Evolutionary conservation across 257 asterid species (phyloP).

Genomic region (Jasminum sambac): DNA sequence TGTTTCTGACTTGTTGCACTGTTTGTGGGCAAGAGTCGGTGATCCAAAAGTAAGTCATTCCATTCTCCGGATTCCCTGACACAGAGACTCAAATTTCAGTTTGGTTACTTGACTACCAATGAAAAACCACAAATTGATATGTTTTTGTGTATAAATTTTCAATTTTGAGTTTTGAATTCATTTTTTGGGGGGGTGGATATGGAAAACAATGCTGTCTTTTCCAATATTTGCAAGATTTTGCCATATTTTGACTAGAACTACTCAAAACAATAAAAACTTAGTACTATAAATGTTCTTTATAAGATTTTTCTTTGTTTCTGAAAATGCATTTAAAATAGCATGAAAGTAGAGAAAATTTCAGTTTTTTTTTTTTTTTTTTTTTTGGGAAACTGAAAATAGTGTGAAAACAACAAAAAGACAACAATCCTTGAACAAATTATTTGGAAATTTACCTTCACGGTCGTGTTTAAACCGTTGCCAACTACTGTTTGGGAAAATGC

Average conservation of each 20-base stretch:
- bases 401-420: neutral
- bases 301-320: no score
- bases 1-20: slow-evolving; percentile 74
- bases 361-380: no score
- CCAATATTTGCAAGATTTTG: no score
- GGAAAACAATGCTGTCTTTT: no score
- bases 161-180: neutral
- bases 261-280: no score
- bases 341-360: no score
- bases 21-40: slow-evolving; percentile 94
- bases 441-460: slow-evolving; percentile 57
- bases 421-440: neutral
- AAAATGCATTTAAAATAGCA: no score
- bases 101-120: slow-evolving; percentile 11
- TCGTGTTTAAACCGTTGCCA: slow-evolving; percentile 87
- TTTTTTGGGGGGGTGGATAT: no score
- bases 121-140: slow-evolving; percentile 11
- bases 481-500: slow-evolving; percentile 87
- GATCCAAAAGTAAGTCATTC: slow-evolving; percentile 92
- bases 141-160: no score
- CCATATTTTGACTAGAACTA: no score
- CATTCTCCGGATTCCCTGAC: slow-evolving; percentile 70
- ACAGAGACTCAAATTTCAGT: slow-evolving; percentile 14
- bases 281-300: no score
- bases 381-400: no score